Evolutionary conservation across 2,329 filamentous ascomycete species (phyloP), one percentile per base, ranked within the genome.

Genomic region (Rachicladosporium sp.): DNA sequence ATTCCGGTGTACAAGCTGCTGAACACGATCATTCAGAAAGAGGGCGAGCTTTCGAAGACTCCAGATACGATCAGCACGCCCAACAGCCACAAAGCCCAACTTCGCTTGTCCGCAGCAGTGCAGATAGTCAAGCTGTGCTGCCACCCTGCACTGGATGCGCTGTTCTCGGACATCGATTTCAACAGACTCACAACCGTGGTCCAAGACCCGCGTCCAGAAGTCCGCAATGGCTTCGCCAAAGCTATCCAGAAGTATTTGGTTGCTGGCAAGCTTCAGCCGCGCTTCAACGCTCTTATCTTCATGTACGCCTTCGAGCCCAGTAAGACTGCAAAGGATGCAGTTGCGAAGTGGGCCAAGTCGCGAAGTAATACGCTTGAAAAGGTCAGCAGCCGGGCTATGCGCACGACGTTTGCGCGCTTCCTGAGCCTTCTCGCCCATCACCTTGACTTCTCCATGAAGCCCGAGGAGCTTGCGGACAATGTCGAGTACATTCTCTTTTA

Each of bases 201-300:
- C 2, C 89, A 96, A 56, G 88, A 95, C 54, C 69, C 71, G 4
- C 70, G 82, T 36, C 65, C 74, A 2, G 72, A 80, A 47, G 86
- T 96, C 21, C 80, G 91, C 29, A 74, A 72, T 35, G 75, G 74
- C 2, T 96, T 98, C 52, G 71, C 91, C 38, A 77, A 79, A 52
- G 87, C 88, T 51, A 67, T 98, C 31, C 91, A 93, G 62, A 95
- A 93, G 62, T 89, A 93, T 53, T 74, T 96, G 4, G 82, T 82
- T 7, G 75, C 81, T 38, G 74, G 73, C 40, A 77, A 72, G 49
- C 70, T 93, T 2, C 71, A 76, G 1, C 67, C 72, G 9, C 78
- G 89, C 7, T 98, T 93, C 69, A 91, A 93, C 59, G 82, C 85
- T 0, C 80, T 94, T 31, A 71, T 93, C 4, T 96, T 95, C 65